phyloP scores from a whole-genome alignment of 768 basidiomycete species.

The Floccularia luteovirens region DNA sequence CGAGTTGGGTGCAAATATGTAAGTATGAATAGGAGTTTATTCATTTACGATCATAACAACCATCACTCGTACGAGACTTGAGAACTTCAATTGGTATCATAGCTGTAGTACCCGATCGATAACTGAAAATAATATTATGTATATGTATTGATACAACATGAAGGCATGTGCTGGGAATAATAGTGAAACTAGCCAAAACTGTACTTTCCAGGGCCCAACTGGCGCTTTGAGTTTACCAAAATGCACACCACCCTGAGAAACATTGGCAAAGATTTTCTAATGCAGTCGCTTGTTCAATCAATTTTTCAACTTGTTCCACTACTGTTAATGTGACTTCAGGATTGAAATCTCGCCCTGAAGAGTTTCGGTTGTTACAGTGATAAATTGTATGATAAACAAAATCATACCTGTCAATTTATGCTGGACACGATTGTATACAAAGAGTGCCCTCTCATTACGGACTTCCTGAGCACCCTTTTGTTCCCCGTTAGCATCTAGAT shows the following conservation, averaged over 20 bases:
- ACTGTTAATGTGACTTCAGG: constrained; percentile 70
- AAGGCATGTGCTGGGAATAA: not conserved
- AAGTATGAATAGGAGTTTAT: no score
- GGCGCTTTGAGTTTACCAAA: constrained; percentile 45
- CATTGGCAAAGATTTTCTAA: constrained; percentile 95
- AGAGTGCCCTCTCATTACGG: constrained; percentile 83
- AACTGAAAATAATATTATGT: no score
- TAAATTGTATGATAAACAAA: not conserved
- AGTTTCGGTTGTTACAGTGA: no score
- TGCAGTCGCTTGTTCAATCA: constrained; percentile 90
- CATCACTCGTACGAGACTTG: no score
- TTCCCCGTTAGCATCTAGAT: constrained; percentile 36
- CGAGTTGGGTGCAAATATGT: no score
- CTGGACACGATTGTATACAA: constrained; percentile 92
- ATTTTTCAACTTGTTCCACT: constrained; percentile 81
- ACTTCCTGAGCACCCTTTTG: constrained; percentile 75
- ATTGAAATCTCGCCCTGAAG: constrained; percentile 85
- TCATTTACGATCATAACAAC: no score
- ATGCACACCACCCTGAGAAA: constrained; percentile 93
- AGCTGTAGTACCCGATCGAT: no score
- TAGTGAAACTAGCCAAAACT: not conserved
- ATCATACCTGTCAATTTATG: constrained; percentile 83
- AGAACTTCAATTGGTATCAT: no score
- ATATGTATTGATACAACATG: no score
- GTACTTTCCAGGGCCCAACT: not conserved